A percentile compares a stretch with the other conserved stretches of the same genome.
Conservation (phyloP, 192 early-diverging fungal genomes). For the Coemansia sp. region DNA sequence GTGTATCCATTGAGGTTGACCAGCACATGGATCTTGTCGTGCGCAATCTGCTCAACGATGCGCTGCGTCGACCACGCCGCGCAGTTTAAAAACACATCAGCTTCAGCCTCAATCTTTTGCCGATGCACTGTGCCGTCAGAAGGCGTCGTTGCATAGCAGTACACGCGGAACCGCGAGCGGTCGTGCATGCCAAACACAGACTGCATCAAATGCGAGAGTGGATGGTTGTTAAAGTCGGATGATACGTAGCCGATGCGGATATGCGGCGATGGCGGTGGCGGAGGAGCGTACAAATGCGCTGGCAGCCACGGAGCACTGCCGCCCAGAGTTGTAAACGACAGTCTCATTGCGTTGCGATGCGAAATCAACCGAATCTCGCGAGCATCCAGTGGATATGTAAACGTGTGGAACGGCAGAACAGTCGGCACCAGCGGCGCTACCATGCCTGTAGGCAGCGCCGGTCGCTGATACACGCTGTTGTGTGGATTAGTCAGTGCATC, state of each 20-base stretch:
- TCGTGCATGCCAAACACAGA: constrained; percentile 94
- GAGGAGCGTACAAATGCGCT: constrained; percentile 64
- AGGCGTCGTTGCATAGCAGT: constrained; percentile 82
- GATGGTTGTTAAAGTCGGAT: constrained; percentile 94
- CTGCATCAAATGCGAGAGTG: constrained; percentile 90
- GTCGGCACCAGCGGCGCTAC: constrained; percentile 71
- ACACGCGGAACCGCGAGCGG: constrained; percentile 66
- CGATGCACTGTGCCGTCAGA: constrained; percentile 78
- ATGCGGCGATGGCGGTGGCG: constrained; percentile 71
- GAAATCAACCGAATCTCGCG: constrained; percentile 84
- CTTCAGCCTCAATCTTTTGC: constrained; percentile 72
- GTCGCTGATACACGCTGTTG: constrained; percentile 44
- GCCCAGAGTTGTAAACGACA: constrained; percentile 68
- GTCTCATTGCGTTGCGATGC: constrained; percentile 80
- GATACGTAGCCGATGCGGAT: constrained; percentile 86
- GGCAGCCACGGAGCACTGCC: constrained; percentile 59
- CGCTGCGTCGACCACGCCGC: constrained; percentile 67
- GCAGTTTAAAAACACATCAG: constrained; percentile 82
- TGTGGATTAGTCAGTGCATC: constrained; percentile 12
- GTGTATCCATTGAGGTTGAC: constrained; percentile 96
- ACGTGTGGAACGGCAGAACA: constrained; percentile 92
- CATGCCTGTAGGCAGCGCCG: constrained; percentile 54
- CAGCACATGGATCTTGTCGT: constrained; percentile 84
- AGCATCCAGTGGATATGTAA: constrained; percentile 84
- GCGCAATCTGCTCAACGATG: constrained; percentile 71